Base-by-base conservation (phyloP, 2,329 filamentous ascomycete species). In the Colletotrichum euphorbiae region DNA sequence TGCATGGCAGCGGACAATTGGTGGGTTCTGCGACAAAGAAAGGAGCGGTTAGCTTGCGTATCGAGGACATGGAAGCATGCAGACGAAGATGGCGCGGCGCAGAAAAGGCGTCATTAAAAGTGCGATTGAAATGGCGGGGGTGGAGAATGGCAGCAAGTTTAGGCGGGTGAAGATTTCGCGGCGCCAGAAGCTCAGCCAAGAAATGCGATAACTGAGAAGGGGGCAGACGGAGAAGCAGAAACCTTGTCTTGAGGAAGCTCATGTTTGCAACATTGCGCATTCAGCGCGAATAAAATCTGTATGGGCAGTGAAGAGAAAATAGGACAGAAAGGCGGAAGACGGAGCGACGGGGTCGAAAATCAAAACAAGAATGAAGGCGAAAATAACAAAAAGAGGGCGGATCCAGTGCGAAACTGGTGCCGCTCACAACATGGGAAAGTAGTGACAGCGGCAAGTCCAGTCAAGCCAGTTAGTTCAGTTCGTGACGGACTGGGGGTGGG, bases 1-100 rank as follows among this genome's bases (percentile, higher is more conserved):
- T 90, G 81, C 89, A 85, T 83, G 83, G 83, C 80, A 45, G 65
- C 65, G 70, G 87, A 79, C 71, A 87, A 77, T 73, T 88, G 85
- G 68, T 86, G 82, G 70, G 85, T 82, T 81, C 86, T 89, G 74
- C 77, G 70, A 67, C 70, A 70, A 31, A 66, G 71, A 69, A 69
- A 73, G 72, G 31, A 51, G n/a, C 36, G 28, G 48, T 70, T 62
- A 71, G 66, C 55, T 57, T 46, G 19, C 17, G n/a, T 12, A 40
- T 54, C 7, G 33, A 46, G 19, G 28, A 6, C 31, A 50, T 56
- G 17, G 43, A 43, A 28, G 33, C 21, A 55, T 31, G 59, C 43
- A 61, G 56, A 33, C 11, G 24, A 33, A 62, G 40, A 55, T 43
- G 38, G 45, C 45, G 45, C 58, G 36, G 56, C n/a, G 56, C 42